Evolutionary conservation across 1,284 basidiomycete genomes (phyloP), one percentile per base, ranked within the genome.

Genomic region (Rhodotorula sp.): DNA sequence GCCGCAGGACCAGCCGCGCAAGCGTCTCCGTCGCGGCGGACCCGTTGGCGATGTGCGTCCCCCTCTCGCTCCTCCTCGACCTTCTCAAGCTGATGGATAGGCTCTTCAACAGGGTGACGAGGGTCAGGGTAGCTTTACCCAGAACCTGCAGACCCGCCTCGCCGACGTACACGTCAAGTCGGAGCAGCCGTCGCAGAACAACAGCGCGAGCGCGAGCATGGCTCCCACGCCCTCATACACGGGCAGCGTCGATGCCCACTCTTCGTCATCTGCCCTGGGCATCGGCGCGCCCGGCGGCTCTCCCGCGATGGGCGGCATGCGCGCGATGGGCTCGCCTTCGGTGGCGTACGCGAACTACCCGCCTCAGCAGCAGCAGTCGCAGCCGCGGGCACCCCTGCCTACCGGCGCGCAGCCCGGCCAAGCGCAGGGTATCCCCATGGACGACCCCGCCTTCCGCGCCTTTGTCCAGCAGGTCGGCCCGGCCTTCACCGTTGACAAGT

Each of bases 151-250:
- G 41, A 59, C 39, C 41, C 74, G 71, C 44, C 69, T 76, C 48
- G 66, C 54, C 13, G 65, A 53, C 41, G 69, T 76, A 27, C 72
- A 76, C 32, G 74, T 76, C 3, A 60, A 67, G 25, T 73, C 71
- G 15, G 55, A 66, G 27, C 67, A 71, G 0, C 67, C 69, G 3
- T 73, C 71, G 1, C 50, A 60, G 3, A 67, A 68, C 51, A 72
- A 72, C 29, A 64, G 44, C 48, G 53, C 48, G 15, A 50, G 32
- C 36, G 55, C 69, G 34, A 63, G 62, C 44, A 58, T 68, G 46
- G 66, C 70, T 1, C 66, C 63, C 6, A 72, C 70, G 48, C 70
- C 70, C 22, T 61, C 61, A 1, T 66, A 44, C 21, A 17, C 46
- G 7, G 66, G 66, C 46, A 71, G 66, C 59, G 10, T 54, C 3